These are phyloP conservation scores for Fraxinus angustifolia DNA, from an alignment of 305 asterid species.

Conservation along the genomic window DNA sequence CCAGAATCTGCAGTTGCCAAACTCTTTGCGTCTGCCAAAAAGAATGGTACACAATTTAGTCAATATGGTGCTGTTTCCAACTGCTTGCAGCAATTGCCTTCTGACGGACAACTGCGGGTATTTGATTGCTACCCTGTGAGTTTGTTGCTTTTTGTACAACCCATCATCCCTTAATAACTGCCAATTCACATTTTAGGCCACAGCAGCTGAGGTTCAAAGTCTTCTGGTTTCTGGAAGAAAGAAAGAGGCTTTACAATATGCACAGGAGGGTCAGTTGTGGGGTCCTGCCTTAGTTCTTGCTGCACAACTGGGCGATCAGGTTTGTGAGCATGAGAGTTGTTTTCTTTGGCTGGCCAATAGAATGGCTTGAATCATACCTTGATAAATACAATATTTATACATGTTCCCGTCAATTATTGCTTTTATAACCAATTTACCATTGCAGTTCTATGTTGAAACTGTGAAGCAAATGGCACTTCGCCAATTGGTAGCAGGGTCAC, in stretches of 20 bases:
- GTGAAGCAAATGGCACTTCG: constrained; percentile 81
- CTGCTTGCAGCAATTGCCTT: constrained; percentile 80
- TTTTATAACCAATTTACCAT: constrained; percentile 3
- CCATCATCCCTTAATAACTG: constrained; percentile 12
- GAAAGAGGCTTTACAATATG: constrained; percentile 84
- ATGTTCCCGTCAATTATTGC: neutral
- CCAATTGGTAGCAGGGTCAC: constrained; percentile 81
- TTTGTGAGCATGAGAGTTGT: constrained; percentile 23
- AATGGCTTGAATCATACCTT: constrained; percentile 16
- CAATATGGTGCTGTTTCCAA: constrained; percentile 57
- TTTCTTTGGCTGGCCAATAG: constrained; percentile 7
- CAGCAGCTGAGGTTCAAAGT: constrained; percentile 82
- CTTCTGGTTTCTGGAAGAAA: constrained; percentile 94
- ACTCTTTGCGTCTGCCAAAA: constrained; percentile 73
- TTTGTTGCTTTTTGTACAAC: constrained; percentile 7
- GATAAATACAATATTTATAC: neutral
- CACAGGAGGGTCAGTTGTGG: constrained; percentile 97
- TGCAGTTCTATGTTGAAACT: constrained; percentile 80
- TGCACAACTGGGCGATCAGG: constrained; percentile 97
- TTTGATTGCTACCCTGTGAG: constrained; percentile 14
- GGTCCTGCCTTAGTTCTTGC: constrained; percentile 97
- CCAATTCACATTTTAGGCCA: constrained; percentile 45
- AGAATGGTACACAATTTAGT: constrained; percentile 42
- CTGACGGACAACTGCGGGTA: constrained; percentile 81
- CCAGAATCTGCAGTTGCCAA: constrained; percentile 85